phyloP scores from a whole-genome alignment of 176 grass and related monocot species.

The Aegilops tauschii region DNA sequence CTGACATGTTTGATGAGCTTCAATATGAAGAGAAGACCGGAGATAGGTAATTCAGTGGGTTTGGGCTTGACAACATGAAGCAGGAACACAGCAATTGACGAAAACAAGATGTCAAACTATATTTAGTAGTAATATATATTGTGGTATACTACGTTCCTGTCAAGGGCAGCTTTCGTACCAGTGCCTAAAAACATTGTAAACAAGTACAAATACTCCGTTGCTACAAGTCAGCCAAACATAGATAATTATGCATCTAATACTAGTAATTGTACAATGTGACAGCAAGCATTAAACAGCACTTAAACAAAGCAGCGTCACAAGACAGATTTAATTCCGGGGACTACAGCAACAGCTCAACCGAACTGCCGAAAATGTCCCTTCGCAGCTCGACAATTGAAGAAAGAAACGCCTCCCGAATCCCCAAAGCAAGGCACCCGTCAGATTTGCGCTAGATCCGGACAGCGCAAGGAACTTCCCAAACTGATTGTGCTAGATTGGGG shows the following conservation, averaged over 20 bases:
- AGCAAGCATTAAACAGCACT: slow-evolving; percentile 16
- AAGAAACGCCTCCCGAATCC: neutral
- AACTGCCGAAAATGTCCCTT: neutral
- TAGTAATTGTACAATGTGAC: slow-evolving; percentile 26
- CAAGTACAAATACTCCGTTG: neutral
- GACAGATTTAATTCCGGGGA: neutral
- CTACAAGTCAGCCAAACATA: slow-evolving; percentile 17
- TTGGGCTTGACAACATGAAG: slow-evolving; percentile 18
- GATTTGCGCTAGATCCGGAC: slow-evolving; percentile 29
- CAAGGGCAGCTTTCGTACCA: slow-evolving; percentile 5
- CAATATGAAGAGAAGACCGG: neutral
- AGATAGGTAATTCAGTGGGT: slow-evolving; percentile 12
- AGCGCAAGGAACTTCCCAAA: neutral
- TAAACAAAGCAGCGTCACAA: neutral
- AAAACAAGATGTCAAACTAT: slow-evolving; percentile 20
- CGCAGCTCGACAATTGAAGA: slow-evolving; percentile 18
- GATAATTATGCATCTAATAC: slow-evolving; percentile 19
- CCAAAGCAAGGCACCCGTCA: neutral
- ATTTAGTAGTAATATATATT: neutral
- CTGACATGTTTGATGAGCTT: neutral
- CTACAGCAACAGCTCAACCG: slow-evolving; percentile 16
- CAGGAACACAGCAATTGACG: slow-evolving; percentile 6
- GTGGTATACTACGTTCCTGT: neutral
- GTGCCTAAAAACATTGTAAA: neutral
- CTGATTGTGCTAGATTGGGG: neutral